A percentile compares a stretch with the other conserved stretches of the same genome.
These are phyloP conservation scores for Mycena sp. DNA, from an alignment of 1,284 basidiomycete species.

Conservation along the genomic window DNA sequence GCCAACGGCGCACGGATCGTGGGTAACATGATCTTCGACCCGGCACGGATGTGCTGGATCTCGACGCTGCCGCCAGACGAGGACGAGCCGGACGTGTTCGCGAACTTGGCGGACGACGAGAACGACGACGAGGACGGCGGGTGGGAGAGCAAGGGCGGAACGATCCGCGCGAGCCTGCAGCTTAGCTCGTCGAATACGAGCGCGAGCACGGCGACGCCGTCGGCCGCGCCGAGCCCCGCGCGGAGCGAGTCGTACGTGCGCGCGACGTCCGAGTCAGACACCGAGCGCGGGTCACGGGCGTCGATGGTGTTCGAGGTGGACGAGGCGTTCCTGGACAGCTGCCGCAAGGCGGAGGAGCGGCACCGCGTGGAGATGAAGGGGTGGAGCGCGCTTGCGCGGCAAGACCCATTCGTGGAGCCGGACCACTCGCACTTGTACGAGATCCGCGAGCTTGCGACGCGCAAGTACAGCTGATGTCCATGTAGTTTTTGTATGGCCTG, in stretches of 20 bases:
- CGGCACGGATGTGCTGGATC: slow-evolving; percentile 93
- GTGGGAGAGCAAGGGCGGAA: slow-evolving; percentile 78
- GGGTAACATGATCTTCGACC: slow-evolving; percentile 98
- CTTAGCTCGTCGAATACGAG: slow-evolving; percentile 44
- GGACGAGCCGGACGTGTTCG: slow-evolving; percentile 93
- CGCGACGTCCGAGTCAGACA: slow-evolving; percentile 76
- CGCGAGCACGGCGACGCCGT: slow-evolving; percentile 44
- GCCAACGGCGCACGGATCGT: slow-evolving; percentile 85
- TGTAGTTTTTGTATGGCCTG: slow-evolving; percentile 24
- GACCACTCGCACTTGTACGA: slow-evolving; percentile 74
- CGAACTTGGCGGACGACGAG: slow-evolving; percentile 88
- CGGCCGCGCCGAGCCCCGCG: slow-evolving; percentile 65
- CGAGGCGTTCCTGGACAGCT: slow-evolving; percentile 75
- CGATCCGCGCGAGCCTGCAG: slow-evolving; percentile 75
- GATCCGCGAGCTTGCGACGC: slow-evolving; percentile 82
- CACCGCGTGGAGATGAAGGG: slow-evolving; percentile 85
- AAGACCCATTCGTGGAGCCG: slow-evolving; percentile 55
- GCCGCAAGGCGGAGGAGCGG: slow-evolving; percentile 79
- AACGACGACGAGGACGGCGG: slow-evolving; percentile 65
- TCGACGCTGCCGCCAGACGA: slow-evolving; percentile 86
- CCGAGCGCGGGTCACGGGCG: slow-evolving; percentile 78
- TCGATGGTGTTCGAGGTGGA: slow-evolving; percentile 80
- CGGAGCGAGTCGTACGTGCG: slow-evolving; percentile 56
- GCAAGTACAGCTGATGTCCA: slow-evolving; percentile 64
- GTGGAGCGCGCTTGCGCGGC: slow-evolving; percentile 69